Conservation (phyloP, 164 flowering plant species). For the Saururus chinensis region DNA sequence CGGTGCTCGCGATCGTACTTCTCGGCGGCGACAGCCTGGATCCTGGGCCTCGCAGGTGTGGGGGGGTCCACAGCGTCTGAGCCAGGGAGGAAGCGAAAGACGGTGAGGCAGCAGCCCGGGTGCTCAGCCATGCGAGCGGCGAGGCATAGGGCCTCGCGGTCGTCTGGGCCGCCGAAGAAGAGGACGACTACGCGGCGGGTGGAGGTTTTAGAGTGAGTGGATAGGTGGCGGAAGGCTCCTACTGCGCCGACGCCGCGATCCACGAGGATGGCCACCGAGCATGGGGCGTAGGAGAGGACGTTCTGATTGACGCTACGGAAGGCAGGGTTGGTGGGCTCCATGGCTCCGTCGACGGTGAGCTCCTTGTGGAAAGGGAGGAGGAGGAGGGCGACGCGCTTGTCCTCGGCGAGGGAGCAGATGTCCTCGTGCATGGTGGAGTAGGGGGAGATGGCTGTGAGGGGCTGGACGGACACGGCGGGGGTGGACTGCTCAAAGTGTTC, state of each 20-base stretch:
- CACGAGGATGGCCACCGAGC: conserved; percentile 18
- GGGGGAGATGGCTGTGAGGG: conserved; percentile 18
- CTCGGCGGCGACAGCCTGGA: not conserved
- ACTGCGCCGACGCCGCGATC: conserved; percentile 16
- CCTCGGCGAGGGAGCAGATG: conserved; percentile 21
- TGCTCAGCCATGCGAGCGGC: conserved; percentile 12
- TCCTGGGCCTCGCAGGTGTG: not conserved
- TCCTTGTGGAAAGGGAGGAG: conserved; percentile 25
- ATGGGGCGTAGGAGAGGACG: conserved; percentile 13
- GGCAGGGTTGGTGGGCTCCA: conserved; percentile 17
- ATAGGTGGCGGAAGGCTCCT: conserved; percentile 1
- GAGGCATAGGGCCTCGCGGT: conserved; percentile 12
- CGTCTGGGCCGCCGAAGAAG: conserved; percentile 19
- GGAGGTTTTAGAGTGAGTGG: conserved; percentile 3
- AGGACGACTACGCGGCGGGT: conserved; percentile 10
- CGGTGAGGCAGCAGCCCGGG: conserved; percentile 7
- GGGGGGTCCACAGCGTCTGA: not conserved
- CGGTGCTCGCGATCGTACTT: conserved; percentile 6
- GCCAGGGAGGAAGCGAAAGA: conserved; percentile 8
- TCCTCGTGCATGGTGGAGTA: conserved; percentile 24
- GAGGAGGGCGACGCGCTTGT: conserved; percentile 16
- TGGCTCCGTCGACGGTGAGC: conserved; percentile 20
- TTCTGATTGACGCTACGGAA: conserved; percentile 16
- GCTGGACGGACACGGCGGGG: conserved; percentile 7
- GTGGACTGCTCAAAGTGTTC: conserved; percentile 10